Percentiles rank a stretch among this genome's conserved stretches.
Conservation (phyloP, 2,329 filamentous ascomycete species). For the Fusarium chlamydosporum region DNA sequence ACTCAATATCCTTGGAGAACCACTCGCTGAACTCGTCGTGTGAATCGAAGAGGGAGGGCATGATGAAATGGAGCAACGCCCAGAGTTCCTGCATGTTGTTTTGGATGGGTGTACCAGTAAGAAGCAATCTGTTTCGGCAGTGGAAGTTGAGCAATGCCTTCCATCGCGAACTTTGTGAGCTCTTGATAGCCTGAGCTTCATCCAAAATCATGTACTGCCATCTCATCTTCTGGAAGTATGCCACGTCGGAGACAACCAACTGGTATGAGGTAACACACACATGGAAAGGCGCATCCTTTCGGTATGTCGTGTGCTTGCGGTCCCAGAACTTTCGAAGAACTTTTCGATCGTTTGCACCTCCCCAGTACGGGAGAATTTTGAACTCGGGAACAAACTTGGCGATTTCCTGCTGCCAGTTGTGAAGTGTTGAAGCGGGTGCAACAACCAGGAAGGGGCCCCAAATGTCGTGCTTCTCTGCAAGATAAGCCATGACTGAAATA, state of each 20-base stretch:
- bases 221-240: conserved; percentile 98
- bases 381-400: conserved; percentile 93
- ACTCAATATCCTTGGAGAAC: conserved; percentile 97
- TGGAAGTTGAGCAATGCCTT: conserved; percentile 95
- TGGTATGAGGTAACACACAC: conserved; percentile 98
- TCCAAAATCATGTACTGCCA: conserved; percentile 99
- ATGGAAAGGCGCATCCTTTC: conserved; percentile 92
- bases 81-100: conserved; percentile 99
- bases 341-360: conserved; percentile 92
- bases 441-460: conserved; percentile 99
- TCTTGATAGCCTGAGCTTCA: conserved; percentile 99
- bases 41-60: conserved; percentile 98
- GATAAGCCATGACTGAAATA: conserved; percentile 98
- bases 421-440: conserved; percentile 92
- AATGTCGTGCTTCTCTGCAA: conserved; percentile 96
- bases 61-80: conserved; percentile 98
- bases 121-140: conserved; percentile 91
- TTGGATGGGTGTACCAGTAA: conserved; percentile 97
- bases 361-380: conserved; percentile 98
- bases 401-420: conserved; percentile 99
- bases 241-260: conserved; percentile 93
- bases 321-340: conserved; percentile 99
- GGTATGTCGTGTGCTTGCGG: conserved; percentile 96
- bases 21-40: conserved; percentile 94
- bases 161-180: conserved; percentile 95